Conservation (phyloP, 2,329 filamentous ascomycete genomes). For the Sporothrix pseudoabietina region DNA sequence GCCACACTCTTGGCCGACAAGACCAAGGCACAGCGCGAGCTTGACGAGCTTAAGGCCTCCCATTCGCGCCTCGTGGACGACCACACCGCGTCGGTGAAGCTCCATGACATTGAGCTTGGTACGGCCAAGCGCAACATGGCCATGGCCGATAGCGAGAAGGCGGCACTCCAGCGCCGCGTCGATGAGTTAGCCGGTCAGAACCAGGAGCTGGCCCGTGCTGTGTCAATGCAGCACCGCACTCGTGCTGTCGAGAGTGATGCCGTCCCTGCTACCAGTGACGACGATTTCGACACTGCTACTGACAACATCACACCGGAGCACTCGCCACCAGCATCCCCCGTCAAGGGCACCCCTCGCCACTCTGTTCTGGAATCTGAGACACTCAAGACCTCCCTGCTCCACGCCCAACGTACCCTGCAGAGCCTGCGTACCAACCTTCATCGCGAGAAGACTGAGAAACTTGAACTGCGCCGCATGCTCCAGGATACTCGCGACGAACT, state of each 20-base stretch:
- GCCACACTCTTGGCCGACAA: slow-evolving; percentile 74
- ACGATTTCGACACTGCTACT: slow-evolving; percentile 64
- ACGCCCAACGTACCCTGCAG: slow-evolving; percentile 95
- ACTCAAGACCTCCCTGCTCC: slow-evolving; percentile 87
- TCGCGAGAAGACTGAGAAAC: slow-evolving; percentile 97
- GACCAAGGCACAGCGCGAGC: slow-evolving; percentile 74
- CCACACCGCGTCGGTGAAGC: slow-evolving; percentile 72
- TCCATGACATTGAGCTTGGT: slow-evolving; percentile 86
- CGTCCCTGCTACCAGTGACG: slow-evolving; percentile 60
- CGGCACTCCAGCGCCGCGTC: slow-evolving; percentile 78
- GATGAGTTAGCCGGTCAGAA: slow-evolving; percentile 89
- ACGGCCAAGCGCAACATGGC: slow-evolving; percentile 78
- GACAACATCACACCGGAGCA: slow-evolving; percentile 80
- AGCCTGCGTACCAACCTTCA: slow-evolving; percentile 93
- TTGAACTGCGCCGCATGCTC: slow-evolving; percentile 91
- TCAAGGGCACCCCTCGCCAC: slow-evolving; percentile 89
- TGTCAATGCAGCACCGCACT: slow-evolving; percentile 69
- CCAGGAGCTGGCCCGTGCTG: slow-evolving; percentile 81
- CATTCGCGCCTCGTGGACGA: slow-evolving; percentile 82
- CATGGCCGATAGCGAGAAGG: slow-evolving; percentile 75
- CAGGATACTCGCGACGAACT: slow-evolving; percentile 94
- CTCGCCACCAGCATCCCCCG: slow-evolving; percentile 85
- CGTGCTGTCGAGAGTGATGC: slow-evolving; percentile 66
- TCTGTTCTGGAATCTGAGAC: slow-evolving; percentile 94
- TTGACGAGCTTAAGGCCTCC: slow-evolving; percentile 83